Base-by-base conservation (phyloP, 345 rosid species). In the Brassica incana region DNA sequence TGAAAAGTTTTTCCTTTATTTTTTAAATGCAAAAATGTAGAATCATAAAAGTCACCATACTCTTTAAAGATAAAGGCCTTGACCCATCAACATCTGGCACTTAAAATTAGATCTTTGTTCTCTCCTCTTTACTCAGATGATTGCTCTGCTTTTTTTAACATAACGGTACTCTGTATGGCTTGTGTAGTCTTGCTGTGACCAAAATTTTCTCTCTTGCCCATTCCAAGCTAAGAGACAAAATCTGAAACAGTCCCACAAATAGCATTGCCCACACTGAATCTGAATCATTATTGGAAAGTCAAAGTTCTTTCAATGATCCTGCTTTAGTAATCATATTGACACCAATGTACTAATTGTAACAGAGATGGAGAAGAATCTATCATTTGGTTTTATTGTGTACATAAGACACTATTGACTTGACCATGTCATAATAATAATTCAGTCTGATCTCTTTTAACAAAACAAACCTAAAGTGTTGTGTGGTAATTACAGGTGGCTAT, bases 61-160 rank as follows among this genome's bases (percentile, higher is more conserved):
- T 81, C 78, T 84, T 14, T 14, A 50, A 80, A 82, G 67, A 77
- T 16, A 72, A 82, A 83, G 81, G 12, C 86, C 58, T 81, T 85
- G 96, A 89, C 86, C 89, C 86, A 86, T 89, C 91, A 91, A 85
- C 92, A 80, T 91, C 93, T 86, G 72, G 79, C 97, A 85, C 89
- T 90, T 91, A 87, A 87, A 88, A 87, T 85, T 82, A 85, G 88
- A 50, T 81, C 65, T 50, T 50, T 18, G n/a, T 14, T 15, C 29
- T 77, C 15, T 59, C 65, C 60, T 61, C 40, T 64, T n/a, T 75
- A n/a, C 15, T 14, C 54, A 12, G 54, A 3, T 48, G n/a, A 48
- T 50, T 48, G 45, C 35, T 71, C 65, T 75, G 71, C 76, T 70
- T 71, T 50, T 48, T 12, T 48, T 48, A 69, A 71, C 38, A 58